Percentiles rank a stretch among this genome's conserved stretches.
These are phyloP conservation scores for Colletotrichum neosansevieriae DNA, from an alignment of 2,329 filamentous ascomycete genomes.

Conservation along the genomic window DNA sequence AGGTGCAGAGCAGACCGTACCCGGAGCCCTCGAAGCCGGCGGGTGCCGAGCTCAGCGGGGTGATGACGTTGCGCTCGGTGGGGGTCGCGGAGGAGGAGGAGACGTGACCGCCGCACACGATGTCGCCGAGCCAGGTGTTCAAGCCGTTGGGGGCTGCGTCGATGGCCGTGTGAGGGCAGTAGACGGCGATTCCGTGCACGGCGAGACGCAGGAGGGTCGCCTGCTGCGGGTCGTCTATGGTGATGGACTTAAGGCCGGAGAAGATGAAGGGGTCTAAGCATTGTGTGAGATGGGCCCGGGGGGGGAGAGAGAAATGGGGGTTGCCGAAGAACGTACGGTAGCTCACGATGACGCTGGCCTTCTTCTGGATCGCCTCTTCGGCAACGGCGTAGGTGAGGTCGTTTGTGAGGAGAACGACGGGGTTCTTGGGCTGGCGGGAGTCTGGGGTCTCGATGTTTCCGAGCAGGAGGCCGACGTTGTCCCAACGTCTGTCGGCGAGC, in stretches of 20 bases:
- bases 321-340: constrained; percentile 72
- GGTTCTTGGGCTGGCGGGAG: constrained; percentile 45
- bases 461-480: constrained; percentile 91
- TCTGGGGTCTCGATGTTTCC: constrained; percentile 54
- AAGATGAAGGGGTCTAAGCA: constrained; percentile 93
- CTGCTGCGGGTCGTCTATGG: constrained; percentile 87
- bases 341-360: constrained; percentile 83
- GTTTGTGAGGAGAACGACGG: constrained; percentile 74
- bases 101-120: constrained; percentile 70
- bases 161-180: constrained; percentile 94
- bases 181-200: constrained; percentile 91
- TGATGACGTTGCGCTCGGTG: constrained; percentile 57
- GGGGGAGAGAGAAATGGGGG: not conserved
- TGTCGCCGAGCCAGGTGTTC: constrained; percentile 93
- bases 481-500: constrained; percentile 90
- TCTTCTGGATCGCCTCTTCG: constrained; percentile 85
- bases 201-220: constrained; percentile 84
- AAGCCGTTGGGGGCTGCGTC: constrained; percentile 88
- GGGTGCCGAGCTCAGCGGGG: constrained; percentile 57
- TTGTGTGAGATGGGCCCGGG: constrained; percentile 11
- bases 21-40: constrained; percentile 61
- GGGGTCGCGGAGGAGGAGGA: constrained; percentile 44
- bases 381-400: constrained; percentile 91
- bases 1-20: constrained; percentile 64
- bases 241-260: constrained; percentile 89